Percentiles rank a stretch among this genome's conserved stretches.
phyloP scores from a whole-genome alignment of 2,329 filamentous ascomycete species.

The Colletotrichum tanaceti region DNA sequence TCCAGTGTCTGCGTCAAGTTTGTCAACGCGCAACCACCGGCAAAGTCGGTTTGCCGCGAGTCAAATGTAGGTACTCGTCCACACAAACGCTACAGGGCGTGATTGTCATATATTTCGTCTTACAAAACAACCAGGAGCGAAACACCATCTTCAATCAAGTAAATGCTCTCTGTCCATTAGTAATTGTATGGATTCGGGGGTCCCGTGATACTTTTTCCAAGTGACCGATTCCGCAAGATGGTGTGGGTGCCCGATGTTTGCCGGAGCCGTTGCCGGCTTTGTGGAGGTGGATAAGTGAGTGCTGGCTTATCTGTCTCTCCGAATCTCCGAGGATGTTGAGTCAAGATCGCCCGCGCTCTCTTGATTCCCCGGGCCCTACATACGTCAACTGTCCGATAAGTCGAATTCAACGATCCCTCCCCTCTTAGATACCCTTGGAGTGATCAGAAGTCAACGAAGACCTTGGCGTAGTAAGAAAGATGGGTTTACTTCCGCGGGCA shows the following conservation, averaged over 20 bases:
- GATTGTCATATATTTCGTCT: background rate
- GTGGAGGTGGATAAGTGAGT: slow-evolving; percentile 10
- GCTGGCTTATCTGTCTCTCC: slow-evolving; percentile 20
- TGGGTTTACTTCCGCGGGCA: slow-evolving; percentile 28
- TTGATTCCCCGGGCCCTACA: background rate
- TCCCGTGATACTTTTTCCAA: slow-evolving; percentile 14
- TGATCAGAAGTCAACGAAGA: too few relatives aligned
- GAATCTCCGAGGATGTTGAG: slow-evolving; percentile 7
- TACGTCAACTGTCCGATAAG: background rate
- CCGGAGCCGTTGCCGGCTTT: slow-evolving; percentile 21
- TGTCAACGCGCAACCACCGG: background rate
- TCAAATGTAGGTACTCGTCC: background rate
- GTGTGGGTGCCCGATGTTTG: slow-evolving; percentile 27
- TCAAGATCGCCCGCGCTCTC: background rate
- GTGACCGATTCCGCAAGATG: slow-evolving; percentile 32
- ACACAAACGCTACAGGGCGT: background rate
- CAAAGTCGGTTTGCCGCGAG: background rate
- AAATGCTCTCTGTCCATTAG: slow-evolving; percentile 2
- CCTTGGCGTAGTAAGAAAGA: background rate
- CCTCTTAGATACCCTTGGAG: background rate
- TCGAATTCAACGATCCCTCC: background rate
- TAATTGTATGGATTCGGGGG: slow-evolving; percentile 13
- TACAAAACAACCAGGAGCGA: background rate
- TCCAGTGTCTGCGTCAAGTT: background rate
- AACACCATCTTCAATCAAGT: background rate